These are phyloP conservation scores for Bruguiera hainesii DNA, from an alignment of 441 rosid genomes.

Conservation along the genomic window DNA sequence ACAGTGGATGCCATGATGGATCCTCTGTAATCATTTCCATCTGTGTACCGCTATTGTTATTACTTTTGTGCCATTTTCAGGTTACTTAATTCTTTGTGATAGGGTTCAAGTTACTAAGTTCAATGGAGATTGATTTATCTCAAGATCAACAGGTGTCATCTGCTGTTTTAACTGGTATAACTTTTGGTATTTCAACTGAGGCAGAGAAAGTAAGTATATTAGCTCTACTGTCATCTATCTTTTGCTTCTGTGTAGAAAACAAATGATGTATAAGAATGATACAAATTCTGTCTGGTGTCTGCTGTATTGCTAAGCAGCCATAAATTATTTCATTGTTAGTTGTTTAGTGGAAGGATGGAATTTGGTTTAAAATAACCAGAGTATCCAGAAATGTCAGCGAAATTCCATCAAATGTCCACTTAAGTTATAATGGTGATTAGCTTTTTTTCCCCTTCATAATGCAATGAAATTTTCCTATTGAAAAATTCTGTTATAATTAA, in stretches of 20 bases:
- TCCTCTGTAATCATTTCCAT: background rate
- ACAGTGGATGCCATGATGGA: background rate
- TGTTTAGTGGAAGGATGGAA: background rate
- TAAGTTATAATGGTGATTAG: too few relatives aligned
- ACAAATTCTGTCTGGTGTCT: background rate
- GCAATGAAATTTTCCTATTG: background rate
- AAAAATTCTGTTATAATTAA: background rate
- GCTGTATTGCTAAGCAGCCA: too few relatives aligned
- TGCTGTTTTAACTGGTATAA: constrained; percentile 44
- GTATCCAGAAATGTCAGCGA: too few relatives aligned
- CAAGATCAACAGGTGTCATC: constrained; percentile 49
- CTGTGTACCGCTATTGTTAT: background rate
- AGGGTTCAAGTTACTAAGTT: constrained; percentile 20
- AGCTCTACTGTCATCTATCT: background rate
- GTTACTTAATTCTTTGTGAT: constrained; percentile 22
- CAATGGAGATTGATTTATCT: constrained; percentile 42
- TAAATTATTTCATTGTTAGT: background rate
- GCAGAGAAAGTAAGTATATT: constrained; percentile 49
- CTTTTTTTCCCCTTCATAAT: too few relatives aligned
- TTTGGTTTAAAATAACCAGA: constrained; percentile 4
- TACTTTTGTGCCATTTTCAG: constrained; percentile 20
- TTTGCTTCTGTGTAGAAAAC: background rate
- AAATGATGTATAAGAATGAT: background rate
- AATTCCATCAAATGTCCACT: too few relatives aligned
- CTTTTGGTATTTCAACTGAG: constrained; percentile 52